These are phyloP conservation scores for Wickerhamomyces queroliae DNA, from an alignment of 805 yeast species.

Conservation along the genomic window DNA sequence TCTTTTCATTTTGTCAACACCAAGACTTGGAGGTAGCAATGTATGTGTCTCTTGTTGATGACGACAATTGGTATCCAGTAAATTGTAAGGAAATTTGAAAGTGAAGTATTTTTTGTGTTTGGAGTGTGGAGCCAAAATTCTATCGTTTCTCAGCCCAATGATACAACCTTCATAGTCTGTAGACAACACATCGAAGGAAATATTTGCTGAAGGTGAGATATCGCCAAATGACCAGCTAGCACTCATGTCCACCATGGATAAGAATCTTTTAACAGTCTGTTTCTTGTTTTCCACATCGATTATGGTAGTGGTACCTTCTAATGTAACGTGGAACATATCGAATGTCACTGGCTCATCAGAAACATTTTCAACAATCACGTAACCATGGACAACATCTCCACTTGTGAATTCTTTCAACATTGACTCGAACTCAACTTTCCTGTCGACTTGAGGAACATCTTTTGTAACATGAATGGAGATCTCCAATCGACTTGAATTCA, in stretches of 20 bases:
- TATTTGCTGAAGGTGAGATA: slow-evolving; percentile 47
- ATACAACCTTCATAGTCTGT: slow-evolving; percentile 41
- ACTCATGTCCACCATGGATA: slow-evolving; percentile 55
- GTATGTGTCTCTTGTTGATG: slow-evolving; percentile 35
- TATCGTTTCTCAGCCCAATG: slow-evolving; percentile 43
- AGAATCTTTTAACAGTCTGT: slow-evolving; percentile 38
- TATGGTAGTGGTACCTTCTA: slow-evolving; percentile 35
- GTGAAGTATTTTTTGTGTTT: slow-evolving; percentile 54
- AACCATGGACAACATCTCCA: slow-evolving; percentile 63
- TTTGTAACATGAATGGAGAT: slow-evolving; percentile 48
- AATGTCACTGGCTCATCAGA: slow-evolving; percentile 44
- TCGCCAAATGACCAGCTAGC: slow-evolving; percentile 50
- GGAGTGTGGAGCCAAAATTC: slow-evolving; percentile 41
- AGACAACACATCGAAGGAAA: slow-evolving; percentile 37
- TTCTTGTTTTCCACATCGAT: slow-evolving; percentile 27
- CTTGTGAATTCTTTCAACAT: slow-evolving; percentile 52
- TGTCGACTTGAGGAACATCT: slow-evolving; percentile 39
- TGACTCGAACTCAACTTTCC: slow-evolving; percentile 21
- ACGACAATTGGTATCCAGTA: slow-evolving; percentile 47
- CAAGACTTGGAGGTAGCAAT: slow-evolving; percentile 35
- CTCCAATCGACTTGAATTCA: slow-evolving; percentile 31
- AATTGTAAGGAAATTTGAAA: slow-evolving; percentile 49
- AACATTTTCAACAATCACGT: slow-evolving; percentile 42
- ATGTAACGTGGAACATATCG: slow-evolving; percentile 52
- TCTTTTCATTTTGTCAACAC: slow-evolving; percentile 27